A percentile compares a stretch with the other conserved stretches of the same genome.
These are phyloP conservation scores for Laguncularia racemosa DNA, from an alignment of 345 rosid genomes.

Conservation along the genomic window DNA sequence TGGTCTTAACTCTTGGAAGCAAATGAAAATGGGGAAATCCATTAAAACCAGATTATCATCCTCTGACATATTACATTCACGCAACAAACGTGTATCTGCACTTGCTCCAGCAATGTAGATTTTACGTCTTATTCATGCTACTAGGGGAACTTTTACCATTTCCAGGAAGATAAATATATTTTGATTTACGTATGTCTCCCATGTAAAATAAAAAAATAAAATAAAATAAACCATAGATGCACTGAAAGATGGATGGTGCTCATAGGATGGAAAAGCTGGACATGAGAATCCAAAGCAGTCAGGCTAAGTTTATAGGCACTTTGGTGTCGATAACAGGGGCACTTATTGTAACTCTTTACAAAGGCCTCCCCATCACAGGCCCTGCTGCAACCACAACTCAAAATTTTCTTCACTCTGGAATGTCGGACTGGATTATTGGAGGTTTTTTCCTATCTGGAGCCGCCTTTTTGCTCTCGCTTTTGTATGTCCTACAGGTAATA, in stretches of 20 bases:
- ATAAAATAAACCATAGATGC: background rate
- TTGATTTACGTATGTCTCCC: too few species aligned
- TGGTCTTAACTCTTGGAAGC: too few species aligned
- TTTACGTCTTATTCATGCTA: too few species aligned
- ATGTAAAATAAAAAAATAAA: too few species aligned
- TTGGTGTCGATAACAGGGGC: conserved; percentile 50
- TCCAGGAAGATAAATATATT: too few species aligned
- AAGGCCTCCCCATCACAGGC: conserved; percentile 36
- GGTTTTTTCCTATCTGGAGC: conserved; percentile 50
- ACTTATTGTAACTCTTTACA: conserved; percentile 52
- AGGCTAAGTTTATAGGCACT: conserved; percentile 58
- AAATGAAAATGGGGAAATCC: too few species aligned
- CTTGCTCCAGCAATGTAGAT: too few species aligned
- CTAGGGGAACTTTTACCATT: too few species aligned
- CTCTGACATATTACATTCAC: too few species aligned
- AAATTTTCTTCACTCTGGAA: conserved; percentile 14
- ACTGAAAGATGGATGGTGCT: background rate
- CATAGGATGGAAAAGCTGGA: conserved; percentile 59
- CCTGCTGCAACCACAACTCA: background rate
- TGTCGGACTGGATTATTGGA: conserved; percentile 48
- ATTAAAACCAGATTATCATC: too few species aligned
- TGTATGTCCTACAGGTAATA: conserved; percentile 50
- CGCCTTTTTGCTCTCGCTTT: conserved; percentile 32
- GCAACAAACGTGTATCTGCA: too few species aligned
- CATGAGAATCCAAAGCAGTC: conserved; percentile 35